Conservation (phyloP, 2,329 filamentous ascomycete genomes). For the Sporothrix humicola region DNA sequence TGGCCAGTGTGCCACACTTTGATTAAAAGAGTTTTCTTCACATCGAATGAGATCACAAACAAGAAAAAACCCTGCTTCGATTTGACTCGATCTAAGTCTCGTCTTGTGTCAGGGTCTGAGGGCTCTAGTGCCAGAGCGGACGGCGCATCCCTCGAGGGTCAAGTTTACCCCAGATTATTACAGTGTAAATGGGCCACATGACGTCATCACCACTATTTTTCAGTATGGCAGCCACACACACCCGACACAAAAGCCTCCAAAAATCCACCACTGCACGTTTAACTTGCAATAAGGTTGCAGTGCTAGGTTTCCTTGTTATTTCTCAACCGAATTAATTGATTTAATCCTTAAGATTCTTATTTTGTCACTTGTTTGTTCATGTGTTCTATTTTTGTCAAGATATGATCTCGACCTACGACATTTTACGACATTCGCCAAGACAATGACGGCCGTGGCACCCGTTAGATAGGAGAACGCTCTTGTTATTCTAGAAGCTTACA, state of each 20-base stretch:
- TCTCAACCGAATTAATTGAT: background rate
- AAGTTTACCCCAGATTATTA: conserved; percentile 8
- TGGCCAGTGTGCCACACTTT: conserved; percentile 1
- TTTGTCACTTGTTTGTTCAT: background rate
- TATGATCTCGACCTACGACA: background rate
- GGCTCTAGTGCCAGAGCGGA: background rate
- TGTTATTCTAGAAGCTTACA: background rate
- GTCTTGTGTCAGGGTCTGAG: conserved; percentile 24
- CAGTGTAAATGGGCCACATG: background rate
- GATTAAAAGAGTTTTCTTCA: background rate
- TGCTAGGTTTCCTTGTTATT: conserved; percentile 16
- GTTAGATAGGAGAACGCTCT: background rate
- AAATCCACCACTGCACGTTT: background rate
- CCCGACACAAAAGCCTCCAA: no score
- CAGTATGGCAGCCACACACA: background rate
- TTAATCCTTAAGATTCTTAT: background rate
- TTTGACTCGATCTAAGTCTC: background rate
- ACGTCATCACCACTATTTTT: background rate
- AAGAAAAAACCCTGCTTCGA: background rate
- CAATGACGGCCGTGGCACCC: background rate
- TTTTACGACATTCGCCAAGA: background rate
- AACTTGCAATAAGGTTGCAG: conserved; percentile 11
- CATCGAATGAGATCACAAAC: conserved; percentile 10
- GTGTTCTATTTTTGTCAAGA: conserved; percentile 11
- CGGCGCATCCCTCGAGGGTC: background rate